A percentile compares a stretch with the other conserved stretches of the same genome.
Evolutionary conservation across 345 rosid genomes (phyloP).

Genomic region (Sonneratia caseolaris): DNA sequence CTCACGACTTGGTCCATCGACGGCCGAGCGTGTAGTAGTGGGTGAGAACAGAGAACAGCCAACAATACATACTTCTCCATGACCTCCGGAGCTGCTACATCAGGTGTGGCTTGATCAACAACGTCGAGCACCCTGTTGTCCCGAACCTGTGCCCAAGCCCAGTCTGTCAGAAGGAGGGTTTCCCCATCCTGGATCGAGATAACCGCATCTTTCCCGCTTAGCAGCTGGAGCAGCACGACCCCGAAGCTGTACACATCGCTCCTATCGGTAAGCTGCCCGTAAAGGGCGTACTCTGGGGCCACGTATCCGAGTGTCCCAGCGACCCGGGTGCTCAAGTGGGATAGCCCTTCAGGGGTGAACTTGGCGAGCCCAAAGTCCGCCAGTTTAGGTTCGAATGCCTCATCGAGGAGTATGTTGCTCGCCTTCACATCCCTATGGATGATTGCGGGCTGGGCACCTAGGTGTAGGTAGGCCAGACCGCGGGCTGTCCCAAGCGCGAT

Average conservation of each 20-base stretch:
- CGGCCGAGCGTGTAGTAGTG: slow-evolving; percentile 69
- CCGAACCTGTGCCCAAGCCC: slow-evolving; percentile 81
- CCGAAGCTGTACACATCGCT: slow-evolving; percentile 87
- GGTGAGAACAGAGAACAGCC: slow-evolving; percentile 81
- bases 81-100: slow-evolving; percentile 38
- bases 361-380: slow-evolving; percentile 85
- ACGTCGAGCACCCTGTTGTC: slow-evolving; percentile 44
- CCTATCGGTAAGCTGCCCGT: slow-evolving; percentile 68
- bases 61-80: slow-evolving; percentile 72
- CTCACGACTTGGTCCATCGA: slow-evolving; percentile 85
- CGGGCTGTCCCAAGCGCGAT: slow-evolving; percentile 79
- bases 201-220: slow-evolving; percentile 69
- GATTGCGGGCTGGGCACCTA: slow-evolving; percentile 60
- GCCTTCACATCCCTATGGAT: slow-evolving; percentile 80
- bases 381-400: slow-evolving; percentile 60
- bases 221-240: slow-evolving; percentile 70
- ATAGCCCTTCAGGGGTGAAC: slow-evolving; percentile 61
- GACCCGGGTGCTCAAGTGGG: slow-evolving; percentile 76
- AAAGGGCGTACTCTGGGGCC: slow-evolving; percentile 82
- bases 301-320: slow-evolving; percentile 91
- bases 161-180: slow-evolving; percentile 53
- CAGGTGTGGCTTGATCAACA: slow-evolving; percentile 55
- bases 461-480: slow-evolving; percentile 73
- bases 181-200: slow-evolving; percentile 33
- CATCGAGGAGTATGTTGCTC: slow-evolving; percentile 78